These are phyloP conservation scores for Talaromyces adpressus DNA, from an alignment of 495 filamentous ascomycete species.

Conservation along the genomic window DNA sequence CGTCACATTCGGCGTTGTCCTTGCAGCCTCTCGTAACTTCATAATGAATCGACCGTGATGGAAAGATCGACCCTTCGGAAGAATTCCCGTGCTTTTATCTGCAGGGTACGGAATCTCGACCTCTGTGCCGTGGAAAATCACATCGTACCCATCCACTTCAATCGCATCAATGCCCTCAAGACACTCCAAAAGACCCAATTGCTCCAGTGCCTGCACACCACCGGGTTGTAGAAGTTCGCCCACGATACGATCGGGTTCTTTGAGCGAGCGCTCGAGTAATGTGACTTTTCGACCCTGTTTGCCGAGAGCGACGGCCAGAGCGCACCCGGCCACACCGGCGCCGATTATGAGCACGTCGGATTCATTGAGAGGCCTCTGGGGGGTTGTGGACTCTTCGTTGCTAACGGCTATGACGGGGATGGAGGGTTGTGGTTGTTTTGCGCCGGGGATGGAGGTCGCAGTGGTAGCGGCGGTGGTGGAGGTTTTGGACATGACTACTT, in stretches of 20 bases:
- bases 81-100: slow-evolving; percentile 21
- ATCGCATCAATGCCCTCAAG: slow-evolving; percentile 87
- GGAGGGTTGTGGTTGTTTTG: background rate
- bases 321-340: slow-evolving; percentile 83
- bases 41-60: slow-evolving; percentile 81
- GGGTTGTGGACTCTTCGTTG: slow-evolving; percentile 8
- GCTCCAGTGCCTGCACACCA: slow-evolving; percentile 72
- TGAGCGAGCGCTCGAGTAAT: slow-evolving; percentile 81
- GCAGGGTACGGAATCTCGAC: slow-evolving; percentile 71
- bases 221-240: slow-evolving; percentile 94
- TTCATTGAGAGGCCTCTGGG: slow-evolving; percentile 40
- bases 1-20: slow-evolving; percentile 60
- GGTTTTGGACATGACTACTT: slow-evolving; percentile 8
- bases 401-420: slow-evolving; percentile 1
- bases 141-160: slow-evolving; percentile 74
- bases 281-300: slow-evolving; percentile 87
- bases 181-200: slow-evolving; percentile 73
- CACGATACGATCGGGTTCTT: slow-evolving; percentile 94
- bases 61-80: slow-evolving; percentile 63
- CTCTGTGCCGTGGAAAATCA: slow-evolving; percentile 71
- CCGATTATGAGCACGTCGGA: slow-evolving; percentile 84
- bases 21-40: slow-evolving; percentile 62
- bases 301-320: slow-evolving; percentile 75
- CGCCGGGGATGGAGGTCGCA: slow-evolving; percentile 1
- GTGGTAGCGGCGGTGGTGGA: slow-evolving; percentile 6